Conservation (phyloP, 345 rosid genomes). For the Moricandia moricandioides region DNA sequence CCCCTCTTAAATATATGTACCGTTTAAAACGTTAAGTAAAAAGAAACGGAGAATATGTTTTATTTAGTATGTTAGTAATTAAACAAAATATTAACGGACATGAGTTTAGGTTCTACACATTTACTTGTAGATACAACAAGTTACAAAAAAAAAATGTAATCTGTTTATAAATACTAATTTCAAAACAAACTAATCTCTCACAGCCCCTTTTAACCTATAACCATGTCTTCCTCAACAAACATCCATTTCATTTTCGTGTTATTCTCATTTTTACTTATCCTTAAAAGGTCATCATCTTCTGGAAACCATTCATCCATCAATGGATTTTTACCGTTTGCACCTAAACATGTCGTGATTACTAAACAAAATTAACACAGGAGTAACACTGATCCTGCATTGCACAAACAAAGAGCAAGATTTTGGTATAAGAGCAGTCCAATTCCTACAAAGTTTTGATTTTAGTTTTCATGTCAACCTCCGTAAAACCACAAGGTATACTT, state of each 20-base stretch:
- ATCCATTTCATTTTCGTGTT: neutral
- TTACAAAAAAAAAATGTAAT: too few relatives aligned
- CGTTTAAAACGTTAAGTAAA: too few relatives aligned
- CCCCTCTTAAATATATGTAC: too few relatives aligned
- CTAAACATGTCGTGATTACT: conserved; percentile 2
- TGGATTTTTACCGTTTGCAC: conserved; percentile 8
- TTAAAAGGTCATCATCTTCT: neutral
- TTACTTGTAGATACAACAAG: too few relatives aligned
- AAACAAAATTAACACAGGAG: conserved; percentile 2
- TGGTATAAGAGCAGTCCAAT: neutral
- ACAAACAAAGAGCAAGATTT: neutral
- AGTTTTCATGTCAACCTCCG: neutral
- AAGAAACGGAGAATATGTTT: too few relatives aligned
- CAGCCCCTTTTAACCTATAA: neutral
- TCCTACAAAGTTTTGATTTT: neutral
- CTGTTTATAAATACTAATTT: neutral
- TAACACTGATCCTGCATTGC: neutral
- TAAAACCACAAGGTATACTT: conserved; percentile 10
- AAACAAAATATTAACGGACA: too few relatives aligned
- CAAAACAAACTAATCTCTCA: neutral
- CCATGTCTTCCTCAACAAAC: neutral
- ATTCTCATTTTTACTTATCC: neutral
- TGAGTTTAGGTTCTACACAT: too few relatives aligned
- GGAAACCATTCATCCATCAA: neutral
- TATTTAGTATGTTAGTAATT: too few relatives aligned